Evolutionary conservation across 768 basidiomycete genomes (phyloP), one percentile per base, ranked within the genome.

Genomic region (Hygrocybe coccinea): DNA sequence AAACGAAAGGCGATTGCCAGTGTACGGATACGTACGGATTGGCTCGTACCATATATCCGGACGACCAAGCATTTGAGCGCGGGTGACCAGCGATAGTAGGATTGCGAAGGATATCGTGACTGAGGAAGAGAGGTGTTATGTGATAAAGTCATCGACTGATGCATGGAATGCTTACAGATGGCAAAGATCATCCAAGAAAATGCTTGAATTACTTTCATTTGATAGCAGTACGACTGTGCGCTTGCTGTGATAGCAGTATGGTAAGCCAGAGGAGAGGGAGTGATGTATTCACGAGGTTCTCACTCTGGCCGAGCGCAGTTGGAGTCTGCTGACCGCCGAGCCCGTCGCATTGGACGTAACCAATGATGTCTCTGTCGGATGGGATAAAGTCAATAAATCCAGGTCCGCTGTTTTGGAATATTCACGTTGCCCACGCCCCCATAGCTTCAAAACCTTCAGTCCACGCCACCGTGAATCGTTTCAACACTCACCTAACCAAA

Each of bases 161-260:
- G 22, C 15, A 36, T 12, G 19, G 15, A 24, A 17, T 5, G 52
- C 52, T 46, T 34, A 60, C 59, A 71, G 17, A 74, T 46, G 21
- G 75, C 74, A 63, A 90, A 91, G 50, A 81, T 69, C 64, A 80
- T 75, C 89, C 89, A 91, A 0, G 89, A 89, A 65, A 91, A 81
- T 2, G 86, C 87, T 60, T 89, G 80, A 34, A 89, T 76, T 45
- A 84, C 83, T 68, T 86, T 88, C 85, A 90, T 87, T 64, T 89
- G 81, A 66, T 87, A 86, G 66, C 89, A 91, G 60, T 78, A 90
- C 24, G 71, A 66, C 60, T 74, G 72, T 7, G 70, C 69, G 50
- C 79, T 78, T 54, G 81, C 89, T 90, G 51, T n/a, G 43, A 50
- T 9, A 44, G 25, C 50, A 29, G 46, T 60, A 58, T 57, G 59